Conservation (phyloP, 2,329 filamentous ascomycete genomes). For the Colletotrichum brevisporum region DNA sequence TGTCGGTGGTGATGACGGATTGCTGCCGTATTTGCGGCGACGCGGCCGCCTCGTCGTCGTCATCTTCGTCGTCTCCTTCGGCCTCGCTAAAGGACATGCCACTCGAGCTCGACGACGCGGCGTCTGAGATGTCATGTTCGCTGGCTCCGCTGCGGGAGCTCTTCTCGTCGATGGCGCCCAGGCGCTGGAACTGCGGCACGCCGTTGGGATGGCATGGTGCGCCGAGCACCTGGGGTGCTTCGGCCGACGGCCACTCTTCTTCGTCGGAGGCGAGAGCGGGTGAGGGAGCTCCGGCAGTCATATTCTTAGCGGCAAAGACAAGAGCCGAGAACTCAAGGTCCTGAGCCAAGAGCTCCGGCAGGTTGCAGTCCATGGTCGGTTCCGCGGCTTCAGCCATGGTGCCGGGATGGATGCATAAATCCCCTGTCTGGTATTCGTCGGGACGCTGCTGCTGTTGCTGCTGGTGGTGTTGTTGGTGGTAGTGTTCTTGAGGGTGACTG, state of each 20-base stretch:
- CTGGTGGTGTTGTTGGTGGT: background rate
- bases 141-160: constrained; percentile 30
- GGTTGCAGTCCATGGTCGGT: constrained; percentile 57
- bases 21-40: constrained; percentile 45
- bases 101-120: constrained; percentile 48
- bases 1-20: constrained; percentile 57
- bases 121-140: constrained; percentile 42
- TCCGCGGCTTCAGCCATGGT: constrained; percentile 42
- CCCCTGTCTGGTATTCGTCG: constrained; percentile 14
- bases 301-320: constrained; percentile 64
- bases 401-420: constrained; percentile 36
- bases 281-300: constrained; percentile 66
- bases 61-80: constrained; percentile 46
- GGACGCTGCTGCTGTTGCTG: background rate
- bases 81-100: constrained; percentile 55
- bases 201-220: constrained; percentile 31
- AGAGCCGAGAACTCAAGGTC: constrained; percentile 65
- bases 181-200: constrained; percentile 34
- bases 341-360: constrained; percentile 69
- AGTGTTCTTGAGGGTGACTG: background rate
- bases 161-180: constrained; percentile 39
- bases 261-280: constrained; percentile 50
- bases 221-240: constrained; percentile 26
- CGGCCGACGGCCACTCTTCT: constrained; percentile 35
- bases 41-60: constrained; percentile 32